Evolutionary conservation across 1,139 yeast species (phyloP), one percentile per base, ranked within the genome.

Genomic region (Kodamaea sp.): DNA sequence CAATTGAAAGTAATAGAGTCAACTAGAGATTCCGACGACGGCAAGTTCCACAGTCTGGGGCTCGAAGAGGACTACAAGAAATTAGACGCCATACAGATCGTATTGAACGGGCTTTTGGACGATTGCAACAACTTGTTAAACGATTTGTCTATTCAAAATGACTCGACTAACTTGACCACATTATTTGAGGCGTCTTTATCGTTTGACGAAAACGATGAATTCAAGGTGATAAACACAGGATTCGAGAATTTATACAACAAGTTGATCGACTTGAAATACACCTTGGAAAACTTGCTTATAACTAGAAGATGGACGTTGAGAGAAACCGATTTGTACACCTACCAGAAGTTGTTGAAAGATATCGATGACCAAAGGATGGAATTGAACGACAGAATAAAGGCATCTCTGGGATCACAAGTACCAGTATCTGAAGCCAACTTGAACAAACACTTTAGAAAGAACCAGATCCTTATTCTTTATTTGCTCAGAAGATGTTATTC

Each of bases 281-380:
- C 81, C 14, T 69, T 92, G 43, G 96, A 87, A 50, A 87, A 86
- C 48, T 66, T 92, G 46, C 70, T 89, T 45, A 78, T 92, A 22
- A 92, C 98, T 3, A 81, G 96, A 62, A 78, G 97, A 58, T 92
- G 98, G 98, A 90, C 97, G 2, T 70, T 92, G 61, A 78, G 98
- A 53, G 96, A 89, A 54, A 92, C 97, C 0, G 98, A 92, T 61
- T 70, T 92, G 47, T 92, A 85, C 62, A 73, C 75, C 35, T 90
- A 85, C 57, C 95, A 89, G 59, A 78, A 82, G 51, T 72, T 71
- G 43, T 66, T 90, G 44, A 81, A 80, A 50, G 75, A 73, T 38
- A 80, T 90, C 43, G 96, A 90, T 54, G 83, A 77, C 35, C 58
- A 76, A 43, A 69, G 96, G 48, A 69, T 80, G 6, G 64, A 71